A percentile compares a stretch with the other conserved stretches of the same genome.
Evolutionary conservation across 78 protist genomes (phyloP).

Genomic region (Dictyostelium capitatum): DNA sequence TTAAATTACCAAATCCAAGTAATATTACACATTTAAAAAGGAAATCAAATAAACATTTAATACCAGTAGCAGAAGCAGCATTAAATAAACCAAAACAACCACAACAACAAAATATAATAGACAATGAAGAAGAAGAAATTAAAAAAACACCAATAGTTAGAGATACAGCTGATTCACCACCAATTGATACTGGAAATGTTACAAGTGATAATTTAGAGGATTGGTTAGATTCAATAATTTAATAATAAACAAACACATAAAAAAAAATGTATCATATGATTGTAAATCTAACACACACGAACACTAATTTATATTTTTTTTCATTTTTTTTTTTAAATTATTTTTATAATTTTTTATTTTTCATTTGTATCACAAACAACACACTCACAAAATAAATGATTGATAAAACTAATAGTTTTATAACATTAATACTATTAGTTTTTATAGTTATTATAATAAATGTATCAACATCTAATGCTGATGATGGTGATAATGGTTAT

Average conservation of each 20-base stretch:
- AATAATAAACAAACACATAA: background rate
- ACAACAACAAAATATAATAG: background rate
- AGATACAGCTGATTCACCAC: background rate
- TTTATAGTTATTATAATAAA: too few species aligned
- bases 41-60: conserved; percentile 48
- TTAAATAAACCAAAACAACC: background rate
- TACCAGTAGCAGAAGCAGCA: background rate
- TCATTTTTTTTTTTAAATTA: background rate
- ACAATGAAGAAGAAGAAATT: background rate
- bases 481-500: background rate
- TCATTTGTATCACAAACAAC: too few species aligned
- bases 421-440: too few species aligned
- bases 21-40: conserved; percentile 31
- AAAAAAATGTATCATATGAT: too few species aligned
- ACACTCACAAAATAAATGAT: too few species aligned
- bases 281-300: background rate
- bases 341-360: too few species aligned
- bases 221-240: conserved; percentile 64
- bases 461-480: background rate
- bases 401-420: too few species aligned
- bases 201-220: conserved; percentile 46
- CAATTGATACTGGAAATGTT: conserved; percentile 12
- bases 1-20: conserved; percentile 31
- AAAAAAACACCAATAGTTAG: conserved; percentile 17
- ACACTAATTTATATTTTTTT: background rate